A percentile compares a stretch with the other conserved stretches of the same genome.
phyloP scores from a whole-genome alignment of 345 rosid genomes.

The Isatis tinctoria region DNA sequence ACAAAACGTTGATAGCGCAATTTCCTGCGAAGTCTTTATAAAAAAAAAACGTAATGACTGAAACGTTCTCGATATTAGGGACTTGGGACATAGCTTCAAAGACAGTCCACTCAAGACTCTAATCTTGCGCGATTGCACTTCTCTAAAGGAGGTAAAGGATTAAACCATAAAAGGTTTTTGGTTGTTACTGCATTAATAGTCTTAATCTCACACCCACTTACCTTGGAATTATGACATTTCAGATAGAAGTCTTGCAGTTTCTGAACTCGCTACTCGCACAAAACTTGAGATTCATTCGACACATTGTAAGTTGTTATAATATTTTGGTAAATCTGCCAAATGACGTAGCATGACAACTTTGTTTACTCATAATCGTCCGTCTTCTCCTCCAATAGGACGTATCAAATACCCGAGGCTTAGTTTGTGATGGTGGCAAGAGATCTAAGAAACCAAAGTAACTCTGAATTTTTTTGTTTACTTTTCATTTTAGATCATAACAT shows the following conservation, averaged over 20 bases:
- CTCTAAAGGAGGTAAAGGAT: slow-evolving; percentile 59
- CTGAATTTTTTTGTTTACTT: not conserved
- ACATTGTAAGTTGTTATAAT: slow-evolving; percentile 46
- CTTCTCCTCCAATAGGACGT: not conserved
- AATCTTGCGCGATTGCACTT: slow-evolving; percentile 68
- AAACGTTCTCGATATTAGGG: slow-evolving; percentile 31
- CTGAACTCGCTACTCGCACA: slow-evolving; percentile 47
- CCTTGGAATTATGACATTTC: slow-evolving; percentile 9
- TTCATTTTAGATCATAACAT: not conserved
- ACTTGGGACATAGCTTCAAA: slow-evolving; percentile 44
- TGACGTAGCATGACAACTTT: not conserved
- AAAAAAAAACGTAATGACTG: not conserved
- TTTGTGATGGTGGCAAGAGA: not conserved
- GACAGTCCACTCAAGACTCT: slow-evolving; percentile 56
- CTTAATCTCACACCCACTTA: not conserved
- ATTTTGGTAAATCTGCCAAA: not conserved
- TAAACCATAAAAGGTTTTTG: not conserved
- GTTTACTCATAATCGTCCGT: not conserved
- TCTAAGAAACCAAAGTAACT: not conserved
- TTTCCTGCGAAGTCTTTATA: not conserved
- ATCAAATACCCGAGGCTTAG: not conserved
- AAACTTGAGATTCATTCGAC: slow-evolving; percentile 54
- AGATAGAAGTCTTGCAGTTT: slow-evolving; percentile 63
- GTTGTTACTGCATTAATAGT: not conserved
- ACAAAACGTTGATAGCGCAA: not conserved